Evolutionary conservation across 1,284 basidiomycete species (phyloP).

Genomic region (Marasmius oreades): DNA sequence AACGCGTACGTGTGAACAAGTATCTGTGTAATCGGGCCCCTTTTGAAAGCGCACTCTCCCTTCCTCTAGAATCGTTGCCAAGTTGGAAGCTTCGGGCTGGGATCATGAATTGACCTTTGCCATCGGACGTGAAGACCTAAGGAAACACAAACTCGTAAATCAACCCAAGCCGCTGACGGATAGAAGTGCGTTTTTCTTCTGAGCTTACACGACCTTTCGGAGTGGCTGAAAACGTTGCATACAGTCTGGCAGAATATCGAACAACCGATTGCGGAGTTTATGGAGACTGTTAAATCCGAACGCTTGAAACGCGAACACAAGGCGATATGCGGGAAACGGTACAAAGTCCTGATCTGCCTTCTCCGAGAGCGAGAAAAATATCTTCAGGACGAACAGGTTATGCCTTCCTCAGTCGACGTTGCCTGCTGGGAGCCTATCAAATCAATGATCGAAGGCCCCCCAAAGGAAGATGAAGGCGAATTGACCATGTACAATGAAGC

Average conservation of each 20-base stretch:
- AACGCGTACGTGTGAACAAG: too few relatives aligned
- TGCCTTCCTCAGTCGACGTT: neutral
- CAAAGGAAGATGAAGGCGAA: neutral
- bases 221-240: too few relatives aligned
- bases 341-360: neutral
- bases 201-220: neutral
- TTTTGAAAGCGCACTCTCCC: too few relatives aligned
- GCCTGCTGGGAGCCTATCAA: neutral
- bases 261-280: neutral
- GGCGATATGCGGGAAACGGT: neutral
- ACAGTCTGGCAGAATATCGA: neutral
- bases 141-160: neutral
- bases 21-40: too few relatives aligned
- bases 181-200: neutral
- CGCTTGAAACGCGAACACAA: neutral
- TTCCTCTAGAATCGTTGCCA: neutral
- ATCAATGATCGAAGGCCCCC: neutral
- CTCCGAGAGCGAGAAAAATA: neutral
- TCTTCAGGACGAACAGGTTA: neutral
- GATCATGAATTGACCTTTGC: neutral
- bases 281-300: neutral
- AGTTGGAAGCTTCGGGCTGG: neutral
- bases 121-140: neutral
- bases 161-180: neutral
- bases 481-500: neutral